Conservation (phyloP, 805 yeast species). For the Suhomyces xylopsoci region DNA sequence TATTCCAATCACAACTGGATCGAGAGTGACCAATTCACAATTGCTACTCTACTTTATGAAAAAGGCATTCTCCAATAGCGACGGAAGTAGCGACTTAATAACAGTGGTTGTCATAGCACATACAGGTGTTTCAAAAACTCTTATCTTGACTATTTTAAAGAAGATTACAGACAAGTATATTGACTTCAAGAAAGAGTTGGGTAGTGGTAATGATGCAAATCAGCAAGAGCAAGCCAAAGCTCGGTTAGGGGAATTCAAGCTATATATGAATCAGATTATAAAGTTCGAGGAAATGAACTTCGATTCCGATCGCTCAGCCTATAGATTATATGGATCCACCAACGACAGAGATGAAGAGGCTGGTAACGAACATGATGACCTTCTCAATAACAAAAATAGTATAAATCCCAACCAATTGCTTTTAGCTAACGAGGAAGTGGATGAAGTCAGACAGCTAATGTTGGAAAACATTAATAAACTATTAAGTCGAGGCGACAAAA, state of each 20-base stretch:
- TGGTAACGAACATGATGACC: conserved; percentile 15
- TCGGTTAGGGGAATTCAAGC: conserved; percentile 50
- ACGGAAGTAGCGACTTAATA: conserved; percentile 47
- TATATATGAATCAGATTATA: conserved; percentile 54
- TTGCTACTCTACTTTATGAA: conserved; percentile 49
- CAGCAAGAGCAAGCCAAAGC: conserved; percentile 6
- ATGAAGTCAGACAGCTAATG: conserved; percentile 66
- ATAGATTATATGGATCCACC: conserved; percentile 31
- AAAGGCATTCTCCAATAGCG: conserved; percentile 35
- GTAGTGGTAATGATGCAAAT: conserved; percentile 6
- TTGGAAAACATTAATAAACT: conserved; percentile 69
- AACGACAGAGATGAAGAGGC: conserved; percentile 2
- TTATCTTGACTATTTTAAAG: conserved; percentile 47
- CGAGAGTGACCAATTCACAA: conserved; percentile 25
- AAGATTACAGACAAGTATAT: conserved; percentile 50
- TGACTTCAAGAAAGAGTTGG: conserved; percentile 34
- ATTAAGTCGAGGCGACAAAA: conserved; percentile 74
- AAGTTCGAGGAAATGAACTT: conserved; percentile 50
- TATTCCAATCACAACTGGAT: conserved; percentile 26
- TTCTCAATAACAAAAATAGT: conserved; percentile 14
- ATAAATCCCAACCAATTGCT: conserved; percentile 37
- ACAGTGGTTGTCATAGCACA: conserved; percentile 51
- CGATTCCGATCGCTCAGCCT: conserved; percentile 29
- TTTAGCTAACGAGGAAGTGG: conserved; percentile 52
- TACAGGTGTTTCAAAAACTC: conserved; percentile 40